Conservation (phyloP, 2,329 filamentous ascomycete genomes). For the Cylindrodendrum hubeiense region DNA sequence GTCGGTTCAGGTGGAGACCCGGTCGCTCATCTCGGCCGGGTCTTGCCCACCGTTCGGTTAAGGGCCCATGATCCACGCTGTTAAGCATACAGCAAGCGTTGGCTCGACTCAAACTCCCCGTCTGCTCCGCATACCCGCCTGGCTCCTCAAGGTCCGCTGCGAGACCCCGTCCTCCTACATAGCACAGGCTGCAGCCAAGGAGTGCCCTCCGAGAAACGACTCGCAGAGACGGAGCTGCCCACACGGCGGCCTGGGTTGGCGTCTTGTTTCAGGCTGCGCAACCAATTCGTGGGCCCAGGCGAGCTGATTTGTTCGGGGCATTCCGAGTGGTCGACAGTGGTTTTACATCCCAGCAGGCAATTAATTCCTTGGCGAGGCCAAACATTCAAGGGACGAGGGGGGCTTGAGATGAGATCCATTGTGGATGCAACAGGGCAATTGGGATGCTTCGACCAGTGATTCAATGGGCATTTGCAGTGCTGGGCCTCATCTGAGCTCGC, state of each 20-base stretch:
- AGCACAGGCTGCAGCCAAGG: background rate
- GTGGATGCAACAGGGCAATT: background rate
- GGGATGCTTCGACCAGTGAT: background rate
- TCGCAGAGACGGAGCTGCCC: background rate
- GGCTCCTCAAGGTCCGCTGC: too few relatives aligned
- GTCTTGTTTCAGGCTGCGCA: conserved; percentile 19
- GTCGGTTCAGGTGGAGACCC: background rate
- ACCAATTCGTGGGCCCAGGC: background rate
- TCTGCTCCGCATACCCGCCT: background rate
- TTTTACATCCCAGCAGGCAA: conserved; percentile 10
- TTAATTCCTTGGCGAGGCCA: conserved; percentile 21
- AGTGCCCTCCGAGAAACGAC: background rate
- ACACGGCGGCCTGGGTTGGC: background rate
- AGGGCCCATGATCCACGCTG: background rate
- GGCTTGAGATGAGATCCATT: background rate
- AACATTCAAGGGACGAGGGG: background rate
- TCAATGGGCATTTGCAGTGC: background rate
- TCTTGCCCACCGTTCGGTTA: conserved; percentile 12
- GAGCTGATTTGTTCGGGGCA: background rate
- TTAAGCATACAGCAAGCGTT: conserved; percentile 16
- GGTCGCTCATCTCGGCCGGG: background rate
- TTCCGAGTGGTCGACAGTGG: conserved; percentile 7
- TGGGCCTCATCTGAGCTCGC: background rate
- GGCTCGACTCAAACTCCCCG: background rate
- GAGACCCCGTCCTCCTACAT: background rate